Evolutionary conservation across 164 flowering plant species (phyloP).

Genomic region (Protea cynaroides): DNA sequence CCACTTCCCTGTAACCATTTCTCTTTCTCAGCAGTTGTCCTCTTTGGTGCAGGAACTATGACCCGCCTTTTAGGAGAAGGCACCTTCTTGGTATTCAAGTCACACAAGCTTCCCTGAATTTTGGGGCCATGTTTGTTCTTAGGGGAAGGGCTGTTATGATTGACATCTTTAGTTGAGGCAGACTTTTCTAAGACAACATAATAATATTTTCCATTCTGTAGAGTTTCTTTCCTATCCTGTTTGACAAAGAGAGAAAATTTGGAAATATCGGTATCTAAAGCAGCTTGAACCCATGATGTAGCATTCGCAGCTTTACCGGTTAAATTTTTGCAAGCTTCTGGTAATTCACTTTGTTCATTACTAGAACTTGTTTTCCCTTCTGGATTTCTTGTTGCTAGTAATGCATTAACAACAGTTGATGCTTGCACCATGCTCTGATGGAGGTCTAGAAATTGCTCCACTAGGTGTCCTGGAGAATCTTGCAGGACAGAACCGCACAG

Average conservation of each 20-base stretch:
- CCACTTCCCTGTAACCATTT: conserved; percentile 25
- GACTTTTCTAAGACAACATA: conserved; percentile 34
- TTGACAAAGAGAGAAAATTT: conserved; percentile 30
- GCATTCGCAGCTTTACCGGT: conserved; percentile 27
- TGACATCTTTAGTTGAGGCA: conserved; percentile 7
- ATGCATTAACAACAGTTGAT: conserved; percentile 21
- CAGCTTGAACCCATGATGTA: conserved; percentile 52
- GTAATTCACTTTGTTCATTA: conserved; percentile 10
- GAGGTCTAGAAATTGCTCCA: conserved; percentile 44
- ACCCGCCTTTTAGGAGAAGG: conserved; percentile 15
- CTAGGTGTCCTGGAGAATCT: conserved; percentile 27
- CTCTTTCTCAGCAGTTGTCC: conserved; percentile 14
- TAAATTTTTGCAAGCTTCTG: conserved; percentile 17
- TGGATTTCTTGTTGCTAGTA: conserved; percentile 18
- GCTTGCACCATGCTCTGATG: conserved; percentile 36
- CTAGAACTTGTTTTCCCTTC: conserved; percentile 6
- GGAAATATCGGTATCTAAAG: conserved; percentile 46
- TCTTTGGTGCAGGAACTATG: conserved; percentile 18
- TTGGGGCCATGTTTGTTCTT: conserved; percentile 20
- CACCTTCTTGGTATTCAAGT: conserved; percentile 11
- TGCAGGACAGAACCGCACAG: conserved; percentile 34
- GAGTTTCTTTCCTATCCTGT: conserved; percentile 21
- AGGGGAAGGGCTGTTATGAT: conserved; percentile 18
- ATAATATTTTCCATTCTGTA: conserved; percentile 17
- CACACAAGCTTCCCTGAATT: conserved; percentile 6